phyloP scores from a whole-genome alignment of 345 rosid species.

The Turnera subulata region DNA sequence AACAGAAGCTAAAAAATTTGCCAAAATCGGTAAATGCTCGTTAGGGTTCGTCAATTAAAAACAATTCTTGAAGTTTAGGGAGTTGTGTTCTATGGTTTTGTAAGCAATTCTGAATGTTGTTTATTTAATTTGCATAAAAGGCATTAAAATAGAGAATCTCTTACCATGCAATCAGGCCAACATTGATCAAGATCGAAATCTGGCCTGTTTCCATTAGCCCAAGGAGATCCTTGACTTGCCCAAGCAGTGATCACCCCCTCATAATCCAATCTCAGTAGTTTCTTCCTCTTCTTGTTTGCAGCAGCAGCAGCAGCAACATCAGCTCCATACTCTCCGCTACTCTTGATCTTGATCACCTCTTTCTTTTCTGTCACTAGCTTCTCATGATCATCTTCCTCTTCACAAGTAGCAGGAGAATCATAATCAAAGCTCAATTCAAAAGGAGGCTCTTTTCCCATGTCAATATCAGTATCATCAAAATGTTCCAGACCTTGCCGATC shows the following conservation, averaged over 20 bases:
- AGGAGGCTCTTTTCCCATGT: constrained; percentile 35
- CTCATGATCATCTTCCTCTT: constrained; percentile 50
- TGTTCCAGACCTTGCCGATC: constrained; percentile 12
- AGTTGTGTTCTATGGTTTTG: too few relatives aligned
- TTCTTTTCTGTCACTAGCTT: constrained; percentile 9
- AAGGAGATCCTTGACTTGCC: constrained; percentile 67
- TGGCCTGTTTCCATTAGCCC: constrained; percentile 70
- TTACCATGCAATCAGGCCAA: constrained; percentile 59
- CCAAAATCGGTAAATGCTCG: too few relatives aligned
- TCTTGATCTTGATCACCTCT: background rate
- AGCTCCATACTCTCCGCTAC: too few relatives aligned
- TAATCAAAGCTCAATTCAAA: constrained; percentile 71
- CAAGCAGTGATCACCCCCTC: constrained; percentile 66
- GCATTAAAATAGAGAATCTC: background rate
- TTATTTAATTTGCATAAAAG: too few relatives aligned
- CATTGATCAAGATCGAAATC: constrained; percentile 42
- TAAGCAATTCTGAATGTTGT: too few relatives aligned
- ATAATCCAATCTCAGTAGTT: constrained; percentile 55
- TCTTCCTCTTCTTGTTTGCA: constrained; percentile 32
- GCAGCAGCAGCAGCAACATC: constrained; percentile 14
- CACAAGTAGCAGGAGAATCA: constrained; percentile 43
- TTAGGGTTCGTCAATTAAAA: too few relatives aligned
- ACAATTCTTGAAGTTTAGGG: too few relatives aligned
- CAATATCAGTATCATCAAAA: constrained; percentile 27
- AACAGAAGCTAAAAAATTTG: too few relatives aligned